Evolutionary conservation across 768 basidiomycete genomes (phyloP).

Genomic region (Neoboletus subvelutipes): DNA sequence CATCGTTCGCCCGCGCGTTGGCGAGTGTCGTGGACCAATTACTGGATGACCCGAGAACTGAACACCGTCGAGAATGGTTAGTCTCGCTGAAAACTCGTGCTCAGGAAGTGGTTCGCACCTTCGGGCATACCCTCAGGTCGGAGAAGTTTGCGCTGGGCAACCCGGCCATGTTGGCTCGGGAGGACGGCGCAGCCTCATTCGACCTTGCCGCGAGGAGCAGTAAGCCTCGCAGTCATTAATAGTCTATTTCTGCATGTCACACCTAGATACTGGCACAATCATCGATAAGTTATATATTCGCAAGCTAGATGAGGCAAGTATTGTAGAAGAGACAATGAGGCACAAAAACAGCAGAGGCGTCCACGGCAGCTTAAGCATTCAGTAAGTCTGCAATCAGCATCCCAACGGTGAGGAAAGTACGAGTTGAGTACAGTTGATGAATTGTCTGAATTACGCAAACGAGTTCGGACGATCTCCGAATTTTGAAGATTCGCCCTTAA

Average conservation of each 20-base stretch:
- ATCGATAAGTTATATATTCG: conserved; percentile 2
- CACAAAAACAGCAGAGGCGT: conserved; percentile 7
- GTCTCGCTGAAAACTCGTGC: conserved; percentile 21
- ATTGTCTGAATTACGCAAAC: conserved; percentile 33
- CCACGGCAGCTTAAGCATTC: neutral
- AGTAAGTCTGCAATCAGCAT: conserved; percentile 1
- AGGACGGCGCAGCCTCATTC: conserved; percentile 31
- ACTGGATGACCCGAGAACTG: conserved; percentile 18
- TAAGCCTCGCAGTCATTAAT: conserved; percentile 26
- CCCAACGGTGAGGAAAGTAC: conserved; percentile 2
- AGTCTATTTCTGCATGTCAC: conserved; percentile 6
- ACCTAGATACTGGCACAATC: neutral
- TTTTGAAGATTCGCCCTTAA: conserved; percentile 37
- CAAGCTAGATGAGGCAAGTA: conserved; percentile 13
- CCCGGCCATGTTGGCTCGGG: conserved; percentile 19
- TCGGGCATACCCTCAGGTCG: conserved; percentile 12
- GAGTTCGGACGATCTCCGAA: conserved; percentile 43
- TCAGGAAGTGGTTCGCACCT: conserved; percentile 12
- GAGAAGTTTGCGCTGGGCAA: conserved; percentile 30
- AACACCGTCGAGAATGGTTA: conserved; percentile 19
- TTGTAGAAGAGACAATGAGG: neutral
- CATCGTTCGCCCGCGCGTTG: conserved; percentile 50
- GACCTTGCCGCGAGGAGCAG: conserved; percentile 29
- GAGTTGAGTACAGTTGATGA: neutral
- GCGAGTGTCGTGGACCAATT: conserved; percentile 41